Percentiles rank a stretch among this genome's conserved stretches.
phyloP scores from a whole-genome alignment of 345 rosid genomes.

The Cardamine resedifolia region DNA sequence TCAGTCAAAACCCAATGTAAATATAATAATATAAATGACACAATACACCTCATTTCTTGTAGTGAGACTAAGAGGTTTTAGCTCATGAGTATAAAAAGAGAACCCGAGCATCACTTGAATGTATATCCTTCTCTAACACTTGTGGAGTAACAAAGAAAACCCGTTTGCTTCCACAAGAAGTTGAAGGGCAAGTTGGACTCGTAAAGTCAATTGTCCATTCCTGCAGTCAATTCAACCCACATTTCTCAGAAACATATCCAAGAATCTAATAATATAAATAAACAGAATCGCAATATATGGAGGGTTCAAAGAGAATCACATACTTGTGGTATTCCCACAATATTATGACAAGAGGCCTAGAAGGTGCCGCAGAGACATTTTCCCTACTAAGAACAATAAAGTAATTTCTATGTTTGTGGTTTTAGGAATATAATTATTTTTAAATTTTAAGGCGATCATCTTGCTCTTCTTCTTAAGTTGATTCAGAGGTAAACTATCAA shows the following conservation, averaged over 20 bases:
- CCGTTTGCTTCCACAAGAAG: constrained; percentile 79
- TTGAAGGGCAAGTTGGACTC: constrained; percentile 74
- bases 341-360: constrained; percentile 92
- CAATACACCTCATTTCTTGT: no score
- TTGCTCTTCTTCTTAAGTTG: no score
- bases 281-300: constrained; percentile 3
- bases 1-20: no score
- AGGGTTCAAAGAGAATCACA: constrained; percentile 23
- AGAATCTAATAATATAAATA: neutral
- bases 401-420: no score
- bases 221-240: constrained; percentile 53
- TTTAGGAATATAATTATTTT: no score
- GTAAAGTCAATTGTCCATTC: constrained; percentile 97
- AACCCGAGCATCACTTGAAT: constrained; percentile 62
- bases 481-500: no score
- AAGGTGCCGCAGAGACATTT: constrained; percentile 99
- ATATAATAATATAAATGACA: no score
- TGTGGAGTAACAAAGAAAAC: constrained; percentile 98
- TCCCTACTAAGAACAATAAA: constrained; percentile 56
- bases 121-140: constrained; percentile 95
- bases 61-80: neutral
- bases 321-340: constrained; percentile 96
- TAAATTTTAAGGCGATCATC: no score
- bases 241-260: constrained; percentile 29
- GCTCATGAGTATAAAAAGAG: neutral